Percentiles rank a stretch among this genome's conserved stretches.
Conservation (phyloP, 2,329 filamentous ascomycete species). For the Plenodomus biglobosus region DNA sequence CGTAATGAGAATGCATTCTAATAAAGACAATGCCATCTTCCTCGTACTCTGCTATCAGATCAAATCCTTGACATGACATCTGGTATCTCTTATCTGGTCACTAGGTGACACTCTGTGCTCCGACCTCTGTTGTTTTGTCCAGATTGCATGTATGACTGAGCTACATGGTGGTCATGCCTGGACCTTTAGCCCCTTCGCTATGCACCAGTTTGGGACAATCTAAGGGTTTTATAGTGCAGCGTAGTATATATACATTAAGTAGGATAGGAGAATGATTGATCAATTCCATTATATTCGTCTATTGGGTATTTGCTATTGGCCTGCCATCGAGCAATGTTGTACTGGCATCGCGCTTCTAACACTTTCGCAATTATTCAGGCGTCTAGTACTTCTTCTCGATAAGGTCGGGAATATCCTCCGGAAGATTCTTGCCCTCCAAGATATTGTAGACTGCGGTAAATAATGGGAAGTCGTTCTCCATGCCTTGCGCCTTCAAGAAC, state of each 20-base stretch:
- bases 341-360: not conserved
- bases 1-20: too few species aligned
- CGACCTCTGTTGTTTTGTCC: too few species aligned
- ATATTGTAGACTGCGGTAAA: constrained; percentile 88
- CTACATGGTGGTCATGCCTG: too few species aligned
- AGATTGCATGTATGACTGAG: too few species aligned
- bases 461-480: constrained; percentile 83
- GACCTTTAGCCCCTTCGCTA: too few species aligned
- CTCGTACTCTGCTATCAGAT: too few species aligned
- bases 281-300: not conserved
- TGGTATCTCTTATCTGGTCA: too few species aligned
- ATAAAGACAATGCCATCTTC: too few species aligned
- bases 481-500: constrained; percentile 76
- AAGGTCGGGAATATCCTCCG: constrained; percentile 77
- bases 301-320: not conserved
- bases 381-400: constrained; percentile 42
- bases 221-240: not conserved
- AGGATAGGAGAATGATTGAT: not conserved
- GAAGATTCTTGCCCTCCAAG: constrained; percentile 71
- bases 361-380: not conserved
- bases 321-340: not conserved
- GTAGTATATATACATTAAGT: too few species aligned
- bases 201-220: too few species aligned
- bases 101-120: too few species aligned
- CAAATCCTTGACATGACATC: too few species aligned